Base-by-base conservation (phyloP, 345 rosid species). In the Ricinus communis region DNA sequence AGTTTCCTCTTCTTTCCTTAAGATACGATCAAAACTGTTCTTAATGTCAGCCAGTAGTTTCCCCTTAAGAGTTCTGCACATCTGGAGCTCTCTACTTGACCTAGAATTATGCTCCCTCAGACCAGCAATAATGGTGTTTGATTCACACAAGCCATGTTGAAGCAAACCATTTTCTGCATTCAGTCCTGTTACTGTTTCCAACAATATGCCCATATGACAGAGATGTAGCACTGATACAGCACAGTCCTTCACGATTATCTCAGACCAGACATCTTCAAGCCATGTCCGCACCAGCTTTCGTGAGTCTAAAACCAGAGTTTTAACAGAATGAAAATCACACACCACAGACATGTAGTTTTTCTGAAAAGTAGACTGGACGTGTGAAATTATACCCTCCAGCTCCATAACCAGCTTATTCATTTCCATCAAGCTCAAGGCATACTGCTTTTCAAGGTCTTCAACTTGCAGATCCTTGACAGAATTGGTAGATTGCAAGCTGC, bases 231-330 rank as follows among this genome's bases (percentile, higher is more conserved):
- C 91, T 36, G 99, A 89, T 59, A 95, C 74, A 68, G 96, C 93
- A 85, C 96, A 92, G 63, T 92, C 99, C 82, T 93, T 90, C 73
- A 76, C 84, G 61, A 92, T 81, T 66, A 95, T 87, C 82, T 85
- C 97, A 18, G 99, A 89, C 97, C 99, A 95, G 71, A 95, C 75
- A 73, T 95, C 97, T 77, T 92, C 99, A 76, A 95, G 85, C 86
- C 84, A 85, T 43, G 89, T 82, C 49, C 80, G 76, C 76, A 84
- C 84, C 70, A 84, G 65, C 81, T 79, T 90, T 30, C 77, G 61
- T 9, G 89, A 85, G 71, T 92, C 83, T 36, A 79, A 85, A 77
- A 87, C 57, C 56, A 73, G 74, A 74, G 84, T 77, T 80, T 86
- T 91, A 49, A 90, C 62, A 64, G 70, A 43, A 58, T 75, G 76